Evolutionary conservation across 2,329 filamentous ascomycete species (phyloP).

Genomic region (Orbilia blumenaviensis): DNA sequence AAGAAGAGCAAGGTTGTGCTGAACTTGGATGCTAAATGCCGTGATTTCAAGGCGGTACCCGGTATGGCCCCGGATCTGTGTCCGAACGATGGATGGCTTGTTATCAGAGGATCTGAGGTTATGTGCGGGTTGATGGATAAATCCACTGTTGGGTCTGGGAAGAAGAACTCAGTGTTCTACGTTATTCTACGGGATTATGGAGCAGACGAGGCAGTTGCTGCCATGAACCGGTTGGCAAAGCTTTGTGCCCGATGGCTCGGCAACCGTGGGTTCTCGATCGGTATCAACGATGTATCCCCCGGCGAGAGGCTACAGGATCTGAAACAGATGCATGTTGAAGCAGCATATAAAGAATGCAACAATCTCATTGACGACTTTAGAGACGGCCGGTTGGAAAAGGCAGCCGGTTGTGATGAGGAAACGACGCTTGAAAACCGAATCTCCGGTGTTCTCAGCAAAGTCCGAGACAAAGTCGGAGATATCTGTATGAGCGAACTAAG

Average conservation of each 20-base stretch:
- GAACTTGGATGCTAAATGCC: slow-evolving; percentile 92
- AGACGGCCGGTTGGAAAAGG: slow-evolving; percentile 80
- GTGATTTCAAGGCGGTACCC: slow-evolving; percentile 74
- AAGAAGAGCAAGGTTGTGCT: slow-evolving; percentile 81
- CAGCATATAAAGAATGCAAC: slow-evolving; percentile 82
- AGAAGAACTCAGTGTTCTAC: slow-evolving; percentile 98
- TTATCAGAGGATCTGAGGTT: slow-evolving; percentile 93
- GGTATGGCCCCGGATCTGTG: slow-evolving; percentile 75
- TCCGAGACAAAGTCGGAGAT: slow-evolving; percentile 88
- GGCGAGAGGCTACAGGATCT: slow-evolving; percentile 73
- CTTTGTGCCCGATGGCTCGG: slow-evolving; percentile 87
- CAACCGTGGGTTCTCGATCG: slow-evolving; percentile 94
- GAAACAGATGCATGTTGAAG: slow-evolving; percentile 79
- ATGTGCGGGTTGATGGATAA: slow-evolving; percentile 99
- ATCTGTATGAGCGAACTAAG: slow-evolving; percentile 91
- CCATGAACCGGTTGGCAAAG: slow-evolving; percentile 93
- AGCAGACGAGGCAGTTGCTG: slow-evolving; percentile 82
- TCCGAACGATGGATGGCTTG: slow-evolving; percentile 86
- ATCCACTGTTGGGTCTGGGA: slow-evolving; percentile 92
- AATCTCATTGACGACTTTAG: slow-evolving; percentile 84
- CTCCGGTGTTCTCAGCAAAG: slow-evolving; percentile 88
- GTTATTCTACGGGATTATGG: slow-evolving; percentile 95
- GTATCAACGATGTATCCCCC: slow-evolving; percentile 92
- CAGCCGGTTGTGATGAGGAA: slow-evolving; percentile 88
- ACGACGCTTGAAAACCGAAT: slow-evolving; percentile 90